Evolutionary conservation across 2,329 filamentous ascomycete species (phyloP).

Genomic region (Zalaria sp.): DNA sequence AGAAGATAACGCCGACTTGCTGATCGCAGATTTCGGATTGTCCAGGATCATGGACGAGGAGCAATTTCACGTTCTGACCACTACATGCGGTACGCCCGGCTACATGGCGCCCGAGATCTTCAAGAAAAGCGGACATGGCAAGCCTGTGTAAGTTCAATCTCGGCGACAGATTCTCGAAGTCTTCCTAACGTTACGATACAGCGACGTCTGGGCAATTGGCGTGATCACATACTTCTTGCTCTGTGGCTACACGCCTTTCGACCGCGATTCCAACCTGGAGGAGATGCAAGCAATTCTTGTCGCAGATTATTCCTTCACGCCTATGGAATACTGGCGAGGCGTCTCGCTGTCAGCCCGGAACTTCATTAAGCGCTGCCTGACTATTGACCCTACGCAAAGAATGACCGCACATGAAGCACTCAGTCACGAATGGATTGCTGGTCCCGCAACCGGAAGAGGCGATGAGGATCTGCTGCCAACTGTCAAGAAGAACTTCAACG

Average conservation of each 20-base stretch:
- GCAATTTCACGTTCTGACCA: slow-evolving; percentile 93
- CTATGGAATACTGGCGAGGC: slow-evolving; percentile 89
- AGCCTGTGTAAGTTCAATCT: slow-evolving; percentile 54
- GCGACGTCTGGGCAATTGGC: slow-evolving; percentile 92
- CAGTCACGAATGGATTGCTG: slow-evolving; percentile 50
- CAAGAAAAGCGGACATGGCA: slow-evolving; percentile 95
- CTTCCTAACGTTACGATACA: slow-evolving; percentile 15
- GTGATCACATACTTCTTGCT: slow-evolving; percentile 98
- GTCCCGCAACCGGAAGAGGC: slow-evolving; percentile 33
- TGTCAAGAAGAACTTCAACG: slow-evolving; percentile 60
- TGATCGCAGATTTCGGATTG: slow-evolving; percentile 94
- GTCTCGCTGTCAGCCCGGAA: slow-evolving; percentile 73
- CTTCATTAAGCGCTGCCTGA: slow-evolving; percentile 85
- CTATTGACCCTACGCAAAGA: slow-evolving; percentile 71
- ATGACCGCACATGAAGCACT: slow-evolving; percentile 79
- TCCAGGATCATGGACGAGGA: slow-evolving; percentile 98
- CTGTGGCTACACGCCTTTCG: slow-evolving; percentile 95
- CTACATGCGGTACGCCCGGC: slow-evolving; percentile 91
- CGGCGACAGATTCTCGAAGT: not conserved
- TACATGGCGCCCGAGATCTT: slow-evolving; percentile 99
- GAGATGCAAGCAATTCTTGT: slow-evolving; percentile 98
- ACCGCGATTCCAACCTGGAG: slow-evolving; percentile 92
- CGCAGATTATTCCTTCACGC: slow-evolving; percentile 91
- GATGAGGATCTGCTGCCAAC: slow-evolving; percentile 46
- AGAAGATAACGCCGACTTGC: slow-evolving; percentile 90